phyloP scores from a whole-genome alignment of 2,329 filamentous ascomycete genomes.

The Penicillium olsonii region DNA sequence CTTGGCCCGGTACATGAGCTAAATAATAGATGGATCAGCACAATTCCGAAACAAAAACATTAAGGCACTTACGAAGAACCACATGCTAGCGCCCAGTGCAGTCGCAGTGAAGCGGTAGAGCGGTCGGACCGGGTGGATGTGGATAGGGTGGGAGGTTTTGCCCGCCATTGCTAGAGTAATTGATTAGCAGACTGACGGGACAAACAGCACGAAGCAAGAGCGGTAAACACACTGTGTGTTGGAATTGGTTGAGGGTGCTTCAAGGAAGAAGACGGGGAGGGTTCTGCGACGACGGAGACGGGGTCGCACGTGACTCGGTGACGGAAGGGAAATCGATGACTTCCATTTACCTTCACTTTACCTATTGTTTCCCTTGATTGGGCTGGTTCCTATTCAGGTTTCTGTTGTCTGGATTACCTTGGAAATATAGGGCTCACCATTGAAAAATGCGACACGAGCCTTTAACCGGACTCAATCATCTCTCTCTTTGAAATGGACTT shows the following conservation, averaged over 20 bases:
- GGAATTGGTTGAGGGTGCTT: conserved; percentile 10
- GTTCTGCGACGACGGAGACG: conserved; percentile 9
- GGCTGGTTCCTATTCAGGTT: conserved; percentile 8
- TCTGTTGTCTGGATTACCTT: neutral
- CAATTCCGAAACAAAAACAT: neutral
- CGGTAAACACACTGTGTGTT: conserved; percentile 14
- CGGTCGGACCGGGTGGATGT: conserved; percentile 62
- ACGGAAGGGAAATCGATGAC: conserved; percentile 9
- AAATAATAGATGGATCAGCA: conserved; percentile 22
- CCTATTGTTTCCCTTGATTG: neutral
- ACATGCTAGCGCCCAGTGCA: conserved; percentile 91
- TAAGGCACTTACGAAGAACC: conserved; percentile 78
- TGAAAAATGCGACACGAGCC: conserved; percentile 8
- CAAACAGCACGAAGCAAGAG: neutral
- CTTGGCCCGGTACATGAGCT: conserved; percentile 96
- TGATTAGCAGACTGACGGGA: neutral
- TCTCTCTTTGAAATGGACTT: conserved; percentile 1
- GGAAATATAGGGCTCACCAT: neutral
- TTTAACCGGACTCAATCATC: neutral
- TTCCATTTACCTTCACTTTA: neutral
- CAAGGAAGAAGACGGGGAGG: conserved; percentile 12
- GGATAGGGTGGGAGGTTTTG: conserved; percentile 43
- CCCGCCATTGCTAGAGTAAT: conserved; percentile 37
- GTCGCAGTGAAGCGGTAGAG: conserved; percentile 86
- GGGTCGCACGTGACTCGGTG: conserved; percentile 8